Evolutionary conservation across 2,329 filamentous ascomycete species (phyloP).

Genomic region (Botryosphaeria dothidea): DNA sequence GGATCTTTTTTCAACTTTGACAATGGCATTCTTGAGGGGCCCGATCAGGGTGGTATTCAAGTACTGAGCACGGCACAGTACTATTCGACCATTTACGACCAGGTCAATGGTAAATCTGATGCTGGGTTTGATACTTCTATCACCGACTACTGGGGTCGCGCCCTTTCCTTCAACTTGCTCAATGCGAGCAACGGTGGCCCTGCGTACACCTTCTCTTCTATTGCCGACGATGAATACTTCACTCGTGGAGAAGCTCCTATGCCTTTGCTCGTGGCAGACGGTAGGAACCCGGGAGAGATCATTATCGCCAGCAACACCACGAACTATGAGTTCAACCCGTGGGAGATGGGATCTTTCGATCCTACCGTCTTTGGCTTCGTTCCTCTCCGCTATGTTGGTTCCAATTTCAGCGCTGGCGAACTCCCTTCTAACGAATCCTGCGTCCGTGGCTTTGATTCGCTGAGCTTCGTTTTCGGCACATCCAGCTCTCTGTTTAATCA

Average conservation of each 20-base stretch:
- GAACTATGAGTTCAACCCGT: slow-evolving; percentile 76
- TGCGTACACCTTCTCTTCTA: slow-evolving; percentile 79
- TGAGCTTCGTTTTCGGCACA: slow-evolving; percentile 82
- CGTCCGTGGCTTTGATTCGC: slow-evolving; percentile 78
- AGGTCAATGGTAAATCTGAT: slow-evolving; percentile 62
- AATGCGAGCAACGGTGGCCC: slow-evolving; percentile 74
- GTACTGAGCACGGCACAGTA: slow-evolving; percentile 61
- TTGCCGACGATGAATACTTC: slow-evolving; percentile 65
- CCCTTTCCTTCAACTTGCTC: slow-evolving; percentile 80
- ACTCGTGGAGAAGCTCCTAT: slow-evolving; percentile 64
- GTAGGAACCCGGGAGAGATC: slow-evolving; percentile 61
- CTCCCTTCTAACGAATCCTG: slow-evolving; percentile 62
- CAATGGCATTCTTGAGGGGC: slow-evolving; percentile 62
- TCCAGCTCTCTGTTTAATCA: slow-evolving; percentile 83
- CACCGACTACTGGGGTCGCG: slow-evolving; percentile 86
- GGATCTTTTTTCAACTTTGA: slow-evolving; percentile 63
- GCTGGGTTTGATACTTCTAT: slow-evolving; percentile 68
- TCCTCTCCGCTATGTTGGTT: slow-evolving; percentile 70
- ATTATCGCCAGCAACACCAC: slow-evolving; percentile 71
- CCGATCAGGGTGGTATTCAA: slow-evolving; percentile 51
- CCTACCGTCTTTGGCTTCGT: slow-evolving; percentile 71
- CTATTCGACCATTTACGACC: slow-evolving; percentile 59
- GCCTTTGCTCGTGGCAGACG: slow-evolving; percentile 72
- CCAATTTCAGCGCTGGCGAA: slow-evolving; percentile 66
- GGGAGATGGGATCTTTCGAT: slow-evolving; percentile 76